Conservation (phyloP, 1,284 basidiomycete species). For the Ceratobasidium sp. region DNA sequence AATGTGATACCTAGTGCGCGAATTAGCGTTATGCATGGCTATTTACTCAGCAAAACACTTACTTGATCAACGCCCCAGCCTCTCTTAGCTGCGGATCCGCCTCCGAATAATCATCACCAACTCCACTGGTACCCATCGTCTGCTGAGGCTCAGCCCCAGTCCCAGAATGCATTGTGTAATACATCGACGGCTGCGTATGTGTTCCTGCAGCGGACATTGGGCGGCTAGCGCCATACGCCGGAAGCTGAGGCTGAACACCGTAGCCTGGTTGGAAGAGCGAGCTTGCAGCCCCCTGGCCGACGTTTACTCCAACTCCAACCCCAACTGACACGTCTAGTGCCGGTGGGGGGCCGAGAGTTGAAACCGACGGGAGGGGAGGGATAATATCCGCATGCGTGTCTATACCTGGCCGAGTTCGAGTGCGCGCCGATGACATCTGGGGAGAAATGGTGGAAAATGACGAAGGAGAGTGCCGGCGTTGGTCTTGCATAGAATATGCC, state of each 20-base stretch:
- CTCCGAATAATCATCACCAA: slow-evolving; percentile 30
- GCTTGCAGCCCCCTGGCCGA: slow-evolving; percentile 9
- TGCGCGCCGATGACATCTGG: slow-evolving; percentile 35
- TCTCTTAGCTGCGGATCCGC: slow-evolving; percentile 75
- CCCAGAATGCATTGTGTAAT: slow-evolving; percentile 26
- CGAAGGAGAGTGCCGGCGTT: not conserved
- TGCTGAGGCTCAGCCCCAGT: slow-evolving; percentile 39
- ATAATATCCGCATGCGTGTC: slow-evolving; percentile 25
- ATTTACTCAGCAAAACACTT: slow-evolving; percentile 4
- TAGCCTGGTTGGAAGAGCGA: slow-evolving; percentile 23
- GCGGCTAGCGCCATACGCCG: slow-evolving; percentile 10
- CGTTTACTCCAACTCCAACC: slow-evolving; percentile 25
- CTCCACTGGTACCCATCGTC: slow-evolving; percentile 57
- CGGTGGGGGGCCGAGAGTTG: slow-evolving; percentile 32
- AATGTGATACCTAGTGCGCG: slow-evolving; percentile 71
- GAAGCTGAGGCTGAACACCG: slow-evolving; percentile 5
- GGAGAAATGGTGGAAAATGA: slow-evolving; percentile 28
- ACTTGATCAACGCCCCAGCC: slow-evolving; percentile 84
- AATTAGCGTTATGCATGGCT: not conserved
- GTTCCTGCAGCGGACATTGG: slow-evolving; percentile 18
- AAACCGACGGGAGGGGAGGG: slow-evolving; percentile 31
- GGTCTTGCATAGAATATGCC: not conserved
- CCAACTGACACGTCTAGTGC: slow-evolving; percentile 21
- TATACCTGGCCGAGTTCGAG: slow-evolving; percentile 20
- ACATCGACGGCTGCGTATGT: slow-evolving; percentile 21